Base-by-base conservation (phyloP, 2,329 filamentous ascomycete species). In the Aureobasidium uvarum region DNA sequence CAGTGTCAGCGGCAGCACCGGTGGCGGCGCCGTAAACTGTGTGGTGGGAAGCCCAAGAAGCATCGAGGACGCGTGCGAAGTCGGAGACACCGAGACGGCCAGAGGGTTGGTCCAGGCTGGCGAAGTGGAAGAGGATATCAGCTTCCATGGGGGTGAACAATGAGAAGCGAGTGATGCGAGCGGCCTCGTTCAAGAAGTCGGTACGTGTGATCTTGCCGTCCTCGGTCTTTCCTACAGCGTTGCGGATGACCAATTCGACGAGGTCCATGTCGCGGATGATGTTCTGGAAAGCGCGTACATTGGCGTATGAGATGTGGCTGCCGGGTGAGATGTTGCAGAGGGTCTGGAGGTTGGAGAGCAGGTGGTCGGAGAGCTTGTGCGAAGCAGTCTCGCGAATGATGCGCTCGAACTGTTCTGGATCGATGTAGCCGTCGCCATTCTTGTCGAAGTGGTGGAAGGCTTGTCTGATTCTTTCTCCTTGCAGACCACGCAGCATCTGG, bases 121-220 rank as follows among this genome's bases (percentile, higher is more conserved):
- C 95, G 77, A 99, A 99, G 80, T 98, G 95, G 83, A 99, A 99
- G 46, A 99, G 86, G 68, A 99, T 96, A 74, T 99, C 95, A 46
- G 94, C 93, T 79, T 99, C 95, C 92, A 98, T 97, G 14, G 95
- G 95, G 0, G 95, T 98, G 79, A 98, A 97, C 41, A 96, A 86
- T 14, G 93, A 96, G 82, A 97, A 99, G 69, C 95, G 89, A 28
- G 94, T 96, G 73, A 95, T 88, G 69, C 89, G 89, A 51, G 94
- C 89, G 13, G 95, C 94, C 81, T 97, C 93, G 77, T 96, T 94
- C 68, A 98, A 81, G 79, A 99, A 99, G 74, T 98, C 95, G 50
- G 92, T 85, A 62, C 92, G 87, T 5, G 94, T 97, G 75, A 99
- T 98, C 81, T 92, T 96, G 74, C 92, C 92, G 76, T 99, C 95